Evolutionary conservation across 306 rosid genomes (phyloP).

Genomic region (Geum urbanum): DNA sequence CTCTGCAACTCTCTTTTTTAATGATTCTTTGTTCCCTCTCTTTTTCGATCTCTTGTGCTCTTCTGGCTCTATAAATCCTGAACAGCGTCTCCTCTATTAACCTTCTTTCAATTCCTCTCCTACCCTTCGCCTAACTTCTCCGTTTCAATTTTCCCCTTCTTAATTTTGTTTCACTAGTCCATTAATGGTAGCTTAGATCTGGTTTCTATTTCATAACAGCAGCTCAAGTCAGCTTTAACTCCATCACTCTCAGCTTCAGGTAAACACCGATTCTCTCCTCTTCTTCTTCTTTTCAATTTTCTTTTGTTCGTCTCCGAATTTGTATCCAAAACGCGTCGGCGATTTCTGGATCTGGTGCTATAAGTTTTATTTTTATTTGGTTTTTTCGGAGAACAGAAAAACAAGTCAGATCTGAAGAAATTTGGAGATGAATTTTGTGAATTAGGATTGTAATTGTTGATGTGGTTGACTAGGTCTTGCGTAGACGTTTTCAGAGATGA

Average conservation of each 20-base stretch:
- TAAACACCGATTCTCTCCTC: neutral
- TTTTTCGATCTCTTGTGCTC: slow-evolving; percentile 5
- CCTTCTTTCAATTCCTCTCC: slow-evolving; percentile 5
- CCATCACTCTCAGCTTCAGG: neutral
- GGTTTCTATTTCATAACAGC: too few relatives aligned
- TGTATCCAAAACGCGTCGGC: neutral
- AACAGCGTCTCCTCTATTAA: neutral
- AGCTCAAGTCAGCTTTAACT: neutral
- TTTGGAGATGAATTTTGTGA: neutral
- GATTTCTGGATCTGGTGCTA: neutral
- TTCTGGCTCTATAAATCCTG: slow-evolving; percentile 22
- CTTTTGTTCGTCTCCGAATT: neutral
- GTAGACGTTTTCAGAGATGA: slow-evolving; percentile 42
- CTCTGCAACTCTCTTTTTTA: neutral
- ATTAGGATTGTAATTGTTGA: neutral
- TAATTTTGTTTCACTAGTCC: neutral
- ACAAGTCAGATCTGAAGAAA: slow-evolving; percentile 5
- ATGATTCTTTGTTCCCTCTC: slow-evolving; percentile 7
- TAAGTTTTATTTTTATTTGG: too few relatives aligned
- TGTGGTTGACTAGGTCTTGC: slow-evolving; percentile 27
- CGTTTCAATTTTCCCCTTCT: neutral
- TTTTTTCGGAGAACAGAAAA: too few relatives aligned
- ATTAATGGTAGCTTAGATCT: neutral
- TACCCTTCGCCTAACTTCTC: neutral
- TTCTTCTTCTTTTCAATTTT: neutral